Base-by-base conservation (phyloP, 1,284 basidiomycete species). In the Marasmius sp. region DNA sequence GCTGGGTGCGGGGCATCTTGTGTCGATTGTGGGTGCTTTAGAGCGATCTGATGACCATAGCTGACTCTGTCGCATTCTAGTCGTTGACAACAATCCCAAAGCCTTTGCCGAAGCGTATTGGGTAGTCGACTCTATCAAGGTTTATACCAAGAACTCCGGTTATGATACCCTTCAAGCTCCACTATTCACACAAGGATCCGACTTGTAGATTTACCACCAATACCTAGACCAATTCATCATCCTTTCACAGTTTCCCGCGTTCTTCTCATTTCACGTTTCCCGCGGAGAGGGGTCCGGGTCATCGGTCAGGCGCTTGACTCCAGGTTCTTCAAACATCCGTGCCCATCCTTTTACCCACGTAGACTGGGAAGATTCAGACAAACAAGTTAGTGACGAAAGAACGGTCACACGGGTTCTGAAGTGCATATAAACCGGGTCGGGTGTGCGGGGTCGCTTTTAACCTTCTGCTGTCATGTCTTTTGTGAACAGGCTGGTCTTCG, bases 61-160 rank as follows among this genome's bases (percentile, higher is more conserved):
- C 36, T 36, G 56, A 57, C 22, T 14, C 27, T 16, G 39, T 39
- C 47, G 54, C 59, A 3, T 20, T 41, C 5, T 63, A 86, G 84
- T 78, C 67, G 86, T 87, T 38, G 69, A 82, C 66, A 79, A 83
- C 62, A 79, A 85, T 65, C 86, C 88, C 0, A 61, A 69, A 9
- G 78, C 76, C 12, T 89, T 89, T 70, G 54, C 60, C 16, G 77
- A 87, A 12, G 84, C 87, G 3, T 89, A 85, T 71, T 90, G 87
- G 86, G 83, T 84, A 59, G 76, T 90, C 70, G 84, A 85, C 67
- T 78, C 81, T 3, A 70, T 89, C 38, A 77, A 80, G 27, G 76
- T 87, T 9, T 90, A 88, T 72, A 81, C 77, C 22, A 71, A 72
- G 54, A 58, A 47, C 53, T 36, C 14, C 57, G 33, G 62, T 37